These are phyloP conservation scores for Diutina sp. DNA, from an alignment of 1,139 yeast genomes.

Conservation along the genomic window DNA sequence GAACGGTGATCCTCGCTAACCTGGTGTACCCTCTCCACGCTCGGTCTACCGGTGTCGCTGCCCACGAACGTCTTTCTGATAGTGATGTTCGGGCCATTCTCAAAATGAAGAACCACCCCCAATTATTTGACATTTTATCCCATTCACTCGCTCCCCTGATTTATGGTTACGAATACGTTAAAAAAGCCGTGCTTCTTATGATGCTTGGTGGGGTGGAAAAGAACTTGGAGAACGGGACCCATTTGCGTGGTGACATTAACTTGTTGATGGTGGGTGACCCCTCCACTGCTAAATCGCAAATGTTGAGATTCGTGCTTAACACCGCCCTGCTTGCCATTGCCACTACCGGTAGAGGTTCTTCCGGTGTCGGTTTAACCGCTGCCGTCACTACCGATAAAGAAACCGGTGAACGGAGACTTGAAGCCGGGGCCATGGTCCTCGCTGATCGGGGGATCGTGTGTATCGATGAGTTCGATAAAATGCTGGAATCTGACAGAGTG, in stretches of 20 bases:
- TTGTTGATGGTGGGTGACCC: conserved; percentile 98
- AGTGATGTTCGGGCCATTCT: conserved; percentile 80
- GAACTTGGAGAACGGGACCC: conserved; percentile 90
- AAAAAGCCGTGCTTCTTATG: conserved; percentile 85
- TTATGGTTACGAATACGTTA: conserved; percentile 85
- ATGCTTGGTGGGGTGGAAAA: conserved; percentile 90
- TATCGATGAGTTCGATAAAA: conserved; percentile 96
- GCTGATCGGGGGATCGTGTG: conserved; percentile 97
- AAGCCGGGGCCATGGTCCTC: conserved; percentile 99
- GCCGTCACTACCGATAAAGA: conserved; percentile 96
- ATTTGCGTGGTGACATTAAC: conserved; percentile 95
- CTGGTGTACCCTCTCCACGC: conserved; percentile 85
- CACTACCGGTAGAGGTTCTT: conserved; percentile 97
- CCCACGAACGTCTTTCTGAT: conserved; percentile 66
- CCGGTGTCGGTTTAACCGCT: conserved; percentile 99
- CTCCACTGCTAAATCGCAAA: conserved; percentile 94
- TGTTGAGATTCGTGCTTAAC: conserved; percentile 83
- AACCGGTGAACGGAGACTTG: conserved; percentile 92
- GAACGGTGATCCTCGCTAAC: conserved; percentile 73
- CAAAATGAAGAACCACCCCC: conserved; percentile 48
- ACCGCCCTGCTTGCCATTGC: conserved; percentile 95
- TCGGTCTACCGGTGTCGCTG: conserved; percentile 74
- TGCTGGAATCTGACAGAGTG: conserved; percentile 94
- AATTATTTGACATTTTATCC: conserved; percentile 68
- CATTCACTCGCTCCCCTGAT: conserved; percentile 92